Conservation (phyloP, 805 yeast species). For the Suhomyces emberorum region DNA sequence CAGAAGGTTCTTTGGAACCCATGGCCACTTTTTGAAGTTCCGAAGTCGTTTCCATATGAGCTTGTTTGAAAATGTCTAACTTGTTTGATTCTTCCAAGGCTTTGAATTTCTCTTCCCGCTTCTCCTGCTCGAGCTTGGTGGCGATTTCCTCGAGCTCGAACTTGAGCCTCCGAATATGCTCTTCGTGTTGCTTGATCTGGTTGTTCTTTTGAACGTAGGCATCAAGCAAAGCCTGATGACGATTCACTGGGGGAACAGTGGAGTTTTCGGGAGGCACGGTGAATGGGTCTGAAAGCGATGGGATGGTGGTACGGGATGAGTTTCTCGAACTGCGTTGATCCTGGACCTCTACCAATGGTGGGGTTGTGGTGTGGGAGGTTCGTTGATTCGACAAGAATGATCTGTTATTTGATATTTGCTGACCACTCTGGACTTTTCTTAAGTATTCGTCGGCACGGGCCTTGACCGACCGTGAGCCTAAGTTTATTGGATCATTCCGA, state of each 20-base stretch:
- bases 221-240: constrained; percentile 14
- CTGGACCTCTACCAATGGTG: no score
- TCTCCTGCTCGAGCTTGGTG: constrained; percentile 17
- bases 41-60: constrained; percentile 9
- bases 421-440: not conserved
- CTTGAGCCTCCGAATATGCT: constrained; percentile 31
- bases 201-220: constrained; percentile 51
- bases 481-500: not conserved
- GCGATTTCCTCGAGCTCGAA: constrained; percentile 34
- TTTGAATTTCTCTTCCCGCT: constrained; percentile 10
- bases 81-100: not conserved
- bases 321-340: no score
- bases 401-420: no score
- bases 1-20: constrained; percentile 3
- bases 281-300: not conserved
- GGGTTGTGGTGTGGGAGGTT: no score
- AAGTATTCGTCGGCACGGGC: not conserved
- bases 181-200: constrained; percentile 46
- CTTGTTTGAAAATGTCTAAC: constrained; percentile 9
- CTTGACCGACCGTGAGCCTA: not conserved
- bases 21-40: constrained; percentile 5
- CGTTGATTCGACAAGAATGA: no score
- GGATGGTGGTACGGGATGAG: not conserved
- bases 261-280: no score
- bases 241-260: constrained; percentile 19